Conservation (phyloP, 2,329 filamentous ascomycete species). For the Trichoderma afroharzianum region DNA sequence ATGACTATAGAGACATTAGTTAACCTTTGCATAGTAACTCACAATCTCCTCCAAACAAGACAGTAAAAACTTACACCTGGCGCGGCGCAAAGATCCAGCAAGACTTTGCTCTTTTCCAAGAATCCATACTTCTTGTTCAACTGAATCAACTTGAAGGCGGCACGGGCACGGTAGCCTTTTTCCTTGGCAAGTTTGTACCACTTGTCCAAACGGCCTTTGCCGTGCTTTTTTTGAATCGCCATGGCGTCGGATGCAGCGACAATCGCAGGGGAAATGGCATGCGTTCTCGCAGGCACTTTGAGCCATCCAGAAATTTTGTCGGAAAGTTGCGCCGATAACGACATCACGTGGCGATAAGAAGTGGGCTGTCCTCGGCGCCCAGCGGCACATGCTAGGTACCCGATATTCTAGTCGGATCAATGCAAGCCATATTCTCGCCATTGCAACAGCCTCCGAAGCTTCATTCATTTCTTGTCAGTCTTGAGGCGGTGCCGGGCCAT, state of each 20-base stretch:
- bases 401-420: neutral
- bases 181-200: conserved; percentile 99
- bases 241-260: conserved; percentile 45
- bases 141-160: conserved; percentile 96
- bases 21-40: neutral
- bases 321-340: conserved; percentile 27
- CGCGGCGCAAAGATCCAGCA: conserved; percentile 95
- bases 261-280: neutral
- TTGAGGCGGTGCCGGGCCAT: neutral
- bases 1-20: conserved; percentile 56
- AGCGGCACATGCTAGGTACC: neutral
- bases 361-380: neutral
- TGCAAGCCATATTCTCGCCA: neutral
- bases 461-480: neutral
- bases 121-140: conserved; percentile 99
- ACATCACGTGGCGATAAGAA: conserved; percentile 35
- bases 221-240: conserved; percentile 98
- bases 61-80: conserved; percentile 65
- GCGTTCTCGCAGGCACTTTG: neutral
- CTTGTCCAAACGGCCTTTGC: conserved; percentile 97
- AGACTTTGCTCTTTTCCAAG: conserved; percentile 91
- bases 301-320: conserved; percentile 35
- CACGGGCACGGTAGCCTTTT: conserved; percentile 92
- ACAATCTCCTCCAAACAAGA: neutral
- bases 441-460: neutral